A percentile compares a stretch with the other conserved stretches of the same genome.
These are phyloP conservation scores for Aspergillus taichungensis DNA, from an alignment of 495 filamentous ascomycete species.

Conservation along the genomic window DNA sequence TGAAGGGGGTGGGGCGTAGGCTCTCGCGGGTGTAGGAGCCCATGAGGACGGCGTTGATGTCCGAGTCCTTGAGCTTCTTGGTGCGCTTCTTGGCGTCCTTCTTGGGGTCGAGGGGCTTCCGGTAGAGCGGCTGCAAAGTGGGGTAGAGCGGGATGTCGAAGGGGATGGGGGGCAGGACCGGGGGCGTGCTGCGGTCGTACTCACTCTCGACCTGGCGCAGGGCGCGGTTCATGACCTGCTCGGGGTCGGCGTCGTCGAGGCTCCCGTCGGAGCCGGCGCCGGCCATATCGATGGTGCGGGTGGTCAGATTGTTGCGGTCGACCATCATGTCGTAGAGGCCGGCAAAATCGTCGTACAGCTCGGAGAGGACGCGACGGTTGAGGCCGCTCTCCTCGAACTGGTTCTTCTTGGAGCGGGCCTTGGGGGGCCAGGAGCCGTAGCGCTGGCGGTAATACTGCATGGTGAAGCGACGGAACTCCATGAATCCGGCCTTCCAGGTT, in stretches of 20 bases:
- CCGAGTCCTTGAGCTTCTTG: constrained; percentile 68
- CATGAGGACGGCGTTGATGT: constrained; percentile 63
- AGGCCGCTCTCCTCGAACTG: constrained; percentile 75
- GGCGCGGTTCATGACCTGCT: constrained; percentile 39
- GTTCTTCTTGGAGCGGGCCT: constrained; percentile 86
- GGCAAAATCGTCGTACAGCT: constrained; percentile 79
- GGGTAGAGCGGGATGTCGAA: constrained; percentile 83
- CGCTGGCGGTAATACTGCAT: constrained; percentile 69
- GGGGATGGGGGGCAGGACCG: constrained; percentile 83
- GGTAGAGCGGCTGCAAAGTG: constrained; percentile 50
- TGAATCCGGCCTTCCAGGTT: constrained; percentile 67
- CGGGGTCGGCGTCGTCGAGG: constrained; percentile 30
- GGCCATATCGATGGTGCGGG: constrained; percentile 38
- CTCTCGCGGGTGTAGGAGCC: constrained; percentile 70
- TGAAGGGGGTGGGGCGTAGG: constrained; percentile 54
- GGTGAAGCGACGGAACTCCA: constrained; percentile 63
- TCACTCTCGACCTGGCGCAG: constrained; percentile 72
- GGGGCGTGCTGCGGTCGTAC: constrained; percentile 79
- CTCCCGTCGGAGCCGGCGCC: constrained; percentile 27
- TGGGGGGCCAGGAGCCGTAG: constrained; percentile 92
- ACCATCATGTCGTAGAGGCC: constrained; percentile 83
- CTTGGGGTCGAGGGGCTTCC: constrained; percentile 54
- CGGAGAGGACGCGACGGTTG: constrained; percentile 71
- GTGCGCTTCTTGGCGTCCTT: constrained; percentile 55
- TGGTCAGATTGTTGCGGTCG: constrained; percentile 55